Evolutionary conservation across 345 rosid genomes (phyloP), one percentile per base, ranked within the genome.

Genomic region (Linum trigynum): DNA sequence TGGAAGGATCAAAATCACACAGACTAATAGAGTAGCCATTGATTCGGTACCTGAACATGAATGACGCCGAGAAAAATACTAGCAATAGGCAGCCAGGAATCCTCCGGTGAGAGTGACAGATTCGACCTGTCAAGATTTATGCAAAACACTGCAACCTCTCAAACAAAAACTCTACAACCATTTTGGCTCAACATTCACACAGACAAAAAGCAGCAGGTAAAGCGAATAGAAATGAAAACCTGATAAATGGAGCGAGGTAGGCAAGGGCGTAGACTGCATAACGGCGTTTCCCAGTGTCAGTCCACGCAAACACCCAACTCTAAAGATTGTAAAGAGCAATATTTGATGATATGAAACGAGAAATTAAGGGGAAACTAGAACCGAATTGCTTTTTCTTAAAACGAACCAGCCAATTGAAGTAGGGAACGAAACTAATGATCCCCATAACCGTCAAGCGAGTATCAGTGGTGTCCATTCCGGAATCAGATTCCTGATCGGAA

Each of bases 231-330:
- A 64, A 74, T 35, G 17, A 42, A 37, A 71, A 89, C 99, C 90
- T 90, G 50, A 94, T 35, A 67, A 90, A 94, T 4, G 99, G 97
- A 75, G 83, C 84, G 79, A 94, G 76, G 80, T 94, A 94, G 0
- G 79, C 92, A 61, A 86, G 68, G 41, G 99, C 76, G 66, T 85
- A 90, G 14, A 85, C 75, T 16, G 89, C 89, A 66, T 90, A 94
- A 11, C 91, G 89, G 57, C 95, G 77, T 68, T 80, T 88, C 43
- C 92, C 95, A 0, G 97, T 86, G 72, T 94, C 99, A 74, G 90
- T 92, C 95, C 97, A 90, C 14, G 99, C 99, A 71, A 94, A 94
- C 16, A 94, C 84, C 99, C 99, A 94, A 76, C 97, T 80, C 99
- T 94, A 68, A 23, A 23, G 32, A 57, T 57, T 5, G 16, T 17